Evolutionary conservation across 1,284 basidiomycete species (phyloP), one percentile per base, ranked within the genome.

Genomic region (Peniophora sp.): DNA sequence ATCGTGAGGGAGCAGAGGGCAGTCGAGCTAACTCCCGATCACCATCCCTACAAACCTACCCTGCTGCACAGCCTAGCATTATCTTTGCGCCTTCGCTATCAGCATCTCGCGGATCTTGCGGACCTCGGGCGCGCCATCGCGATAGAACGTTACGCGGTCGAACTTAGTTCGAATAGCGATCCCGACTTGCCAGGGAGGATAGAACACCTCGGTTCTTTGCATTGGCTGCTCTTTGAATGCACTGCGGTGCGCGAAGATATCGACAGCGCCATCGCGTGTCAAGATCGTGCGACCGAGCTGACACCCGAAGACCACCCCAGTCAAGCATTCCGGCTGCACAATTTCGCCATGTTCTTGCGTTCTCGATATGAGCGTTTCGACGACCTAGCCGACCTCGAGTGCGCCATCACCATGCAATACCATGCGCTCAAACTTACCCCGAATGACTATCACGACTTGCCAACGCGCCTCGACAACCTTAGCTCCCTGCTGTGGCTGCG

Each of bases 141-240:
- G 14, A 22, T 20, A 1, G 34, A 17, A n/a, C 35, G 24, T 5
- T 24, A 49, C 12, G 50, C 53, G 3, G 23, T 44, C 2, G 35
- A 20, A 5, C 14, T 49, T 9, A 48, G 44, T 34, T 17, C 45
- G 3, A 22, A 47, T 3, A 50, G 39, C 12, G 42, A 51, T 41
- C 44, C 50, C 9, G 20, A 49, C 27, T 32, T 43, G 36, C 27
- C 48, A 18, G 23, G 24, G 47, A 50, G 55, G 9, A 50, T 65
- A 24, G 54, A 56, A 47, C 56, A 57, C 41, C 51, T 32, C 12
- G 27, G 6, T 12, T 32, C 12, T 6, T 6, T 12, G 27, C 5
- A 32, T 5, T 12, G 12, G 12, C 27, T 32, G 6, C 27, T 5
- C 12, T 32, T 6, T 32, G 12, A 12, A 32, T 12, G 27, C 27